These are phyloP conservation scores for Nicotiana attenuata DNA, from an alignment of 257 asterid species.

Conservation along the genomic window DNA sequence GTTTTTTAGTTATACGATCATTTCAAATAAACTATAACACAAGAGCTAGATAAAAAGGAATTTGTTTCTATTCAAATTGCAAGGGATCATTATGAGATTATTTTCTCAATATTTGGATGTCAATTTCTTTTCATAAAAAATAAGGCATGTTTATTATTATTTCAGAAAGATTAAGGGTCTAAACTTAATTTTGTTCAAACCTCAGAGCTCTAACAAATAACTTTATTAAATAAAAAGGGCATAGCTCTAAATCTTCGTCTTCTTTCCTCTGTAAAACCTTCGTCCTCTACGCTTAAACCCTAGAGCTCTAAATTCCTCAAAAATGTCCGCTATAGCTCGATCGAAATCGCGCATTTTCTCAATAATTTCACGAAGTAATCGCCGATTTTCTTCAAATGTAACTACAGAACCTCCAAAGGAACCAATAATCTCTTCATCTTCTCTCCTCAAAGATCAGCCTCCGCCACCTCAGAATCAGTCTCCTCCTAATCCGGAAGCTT, in stretches of 20 bases:
- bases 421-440: conserved; percentile 44
- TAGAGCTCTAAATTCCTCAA: not conserved
- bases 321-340: conserved; percentile 47
- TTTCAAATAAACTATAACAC: too few relatives aligned
- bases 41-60: too few relatives aligned
- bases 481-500: conserved; percentile 31
- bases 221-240: too few relatives aligned
- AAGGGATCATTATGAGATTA: too few relatives aligned
- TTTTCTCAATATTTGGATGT: too few relatives aligned
- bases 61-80: too few relatives aligned
- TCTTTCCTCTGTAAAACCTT: not conserved
- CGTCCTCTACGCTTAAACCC: not conserved
- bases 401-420: conserved; percentile 41
- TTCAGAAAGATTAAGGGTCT: too few relatives aligned
- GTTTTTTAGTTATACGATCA: too few relatives aligned
- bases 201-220: too few relatives aligned
- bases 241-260: not conserved
- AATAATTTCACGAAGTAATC: conserved; percentile 26
- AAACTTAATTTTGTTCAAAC: too few relatives aligned
- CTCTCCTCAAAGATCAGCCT: conserved; percentile 42
- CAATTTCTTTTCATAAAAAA: too few relatives aligned
- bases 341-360: conserved; percentile 40
- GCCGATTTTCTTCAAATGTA: conserved; percentile 29
- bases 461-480: conserved; percentile 33
- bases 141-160: too few relatives aligned